phyloP scores from a whole-genome alignment of 148 eudicot genomes.

The Vaccinium myrtillus region DNA sequence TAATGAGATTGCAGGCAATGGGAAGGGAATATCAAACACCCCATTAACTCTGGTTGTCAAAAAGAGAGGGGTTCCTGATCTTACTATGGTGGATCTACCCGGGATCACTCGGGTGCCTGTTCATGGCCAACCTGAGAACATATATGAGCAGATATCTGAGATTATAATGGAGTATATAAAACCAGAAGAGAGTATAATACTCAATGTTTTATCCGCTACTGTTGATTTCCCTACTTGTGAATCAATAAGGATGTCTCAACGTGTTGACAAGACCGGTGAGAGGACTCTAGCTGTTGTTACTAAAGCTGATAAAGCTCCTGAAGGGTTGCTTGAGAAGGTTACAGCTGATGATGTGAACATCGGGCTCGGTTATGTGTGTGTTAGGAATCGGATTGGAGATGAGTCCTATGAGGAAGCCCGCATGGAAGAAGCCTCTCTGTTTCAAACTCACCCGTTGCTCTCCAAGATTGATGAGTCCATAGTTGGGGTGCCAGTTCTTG shows the following conservation, averaged over 20 bases:
- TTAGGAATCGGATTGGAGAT: conserved; percentile 25
- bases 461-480: conserved; percentile 38
- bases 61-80: conserved; percentile 41
- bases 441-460: conserved; percentile 9
- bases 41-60: conserved; percentile 23
- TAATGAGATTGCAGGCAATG: not conserved
- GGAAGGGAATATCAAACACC: conserved; percentile 10
- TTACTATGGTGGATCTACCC: conserved; percentile 53
- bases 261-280: not conserved
- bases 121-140: conserved; percentile 48
- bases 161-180: conserved; percentile 46
- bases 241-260: conserved; percentile 15
- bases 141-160: conserved; percentile 40
- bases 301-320: conserved; percentile 14
- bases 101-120: conserved; percentile 50
- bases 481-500: conserved; percentile 51
- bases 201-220: conserved; percentile 39
- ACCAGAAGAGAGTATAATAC: conserved; percentile 39
- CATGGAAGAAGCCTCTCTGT: conserved; percentile 4
- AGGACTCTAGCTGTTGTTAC: conserved; percentile 24
- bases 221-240: conserved; percentile 49
- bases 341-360: conserved; percentile 26
- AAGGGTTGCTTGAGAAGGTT: conserved; percentile 39
- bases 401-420: conserved; percentile 23
- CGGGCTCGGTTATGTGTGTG: conserved; percentile 25